A percentile compares a stretch with the other conserved stretches of the same genome.
Evolutionary conservation across 1,284 basidiomycete species (phyloP).

Genomic region (Pseudozyma pruni): DNA sequence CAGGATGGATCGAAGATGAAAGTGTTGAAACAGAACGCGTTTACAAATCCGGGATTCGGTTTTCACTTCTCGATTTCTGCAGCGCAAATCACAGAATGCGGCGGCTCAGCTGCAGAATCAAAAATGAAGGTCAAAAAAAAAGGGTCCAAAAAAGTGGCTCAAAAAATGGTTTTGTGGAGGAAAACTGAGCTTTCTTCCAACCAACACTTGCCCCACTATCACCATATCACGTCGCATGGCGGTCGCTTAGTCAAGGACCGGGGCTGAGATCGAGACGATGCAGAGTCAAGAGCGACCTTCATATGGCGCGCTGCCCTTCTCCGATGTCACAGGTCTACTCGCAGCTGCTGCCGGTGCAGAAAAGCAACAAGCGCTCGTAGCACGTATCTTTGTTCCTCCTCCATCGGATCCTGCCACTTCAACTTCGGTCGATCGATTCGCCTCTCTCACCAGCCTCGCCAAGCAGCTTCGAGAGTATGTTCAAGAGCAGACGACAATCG

Average conservation of each 20-base stretch:
- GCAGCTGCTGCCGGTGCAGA: constrained; percentile 36
- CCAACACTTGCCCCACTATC: constrained; percentile 8
- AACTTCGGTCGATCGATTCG: constrained; percentile 20
- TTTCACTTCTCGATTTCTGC: neutral
- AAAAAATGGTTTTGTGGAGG: constrained; percentile 25
- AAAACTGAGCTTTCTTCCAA: constrained; percentile 15
- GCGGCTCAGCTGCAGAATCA: neutral
- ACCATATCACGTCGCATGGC: too few species aligned
- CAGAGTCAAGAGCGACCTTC: neutral
- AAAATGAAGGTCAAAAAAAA: too few species aligned
- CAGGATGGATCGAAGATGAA: neutral
- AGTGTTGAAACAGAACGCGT: constrained; percentile 7
- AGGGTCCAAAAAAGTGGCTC: constrained; percentile 1
- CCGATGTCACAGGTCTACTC: constrained; percentile 32
- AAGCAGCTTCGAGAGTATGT: constrained; percentile 10
- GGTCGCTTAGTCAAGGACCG: too few species aligned
- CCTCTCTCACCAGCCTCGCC: constrained; percentile 20
- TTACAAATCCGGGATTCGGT: constrained; percentile 28
- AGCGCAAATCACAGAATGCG: constrained; percentile 1
- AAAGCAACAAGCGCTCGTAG: constrained; percentile 39
- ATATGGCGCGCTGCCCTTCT: constrained; percentile 44
- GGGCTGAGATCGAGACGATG: constrained; percentile 1
- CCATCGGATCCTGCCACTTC: constrained; percentile 7
- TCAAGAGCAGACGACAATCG: constrained; percentile 4
- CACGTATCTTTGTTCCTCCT: constrained; percentile 26